These are phyloP conservation scores for Scenedesmus sp. DNA, from an alignment of 163 green algal genomes.

Conservation along the genomic window DNA sequence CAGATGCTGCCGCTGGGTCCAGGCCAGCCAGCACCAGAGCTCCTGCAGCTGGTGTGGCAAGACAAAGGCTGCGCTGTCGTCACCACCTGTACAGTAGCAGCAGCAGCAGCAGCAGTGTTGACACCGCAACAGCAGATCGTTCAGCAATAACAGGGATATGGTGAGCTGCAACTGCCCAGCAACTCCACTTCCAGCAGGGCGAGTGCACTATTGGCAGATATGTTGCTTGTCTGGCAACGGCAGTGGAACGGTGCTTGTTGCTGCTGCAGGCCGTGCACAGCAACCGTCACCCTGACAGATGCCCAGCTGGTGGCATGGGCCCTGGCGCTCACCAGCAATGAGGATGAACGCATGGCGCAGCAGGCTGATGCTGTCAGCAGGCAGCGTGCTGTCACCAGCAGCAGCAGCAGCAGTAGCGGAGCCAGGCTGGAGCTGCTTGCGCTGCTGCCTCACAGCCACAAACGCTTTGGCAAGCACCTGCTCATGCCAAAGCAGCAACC, in stretches of 20 bases:
- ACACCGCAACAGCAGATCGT: background rate
- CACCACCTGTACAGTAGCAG: slow-evolving; percentile 36
- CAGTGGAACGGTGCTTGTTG: background rate
- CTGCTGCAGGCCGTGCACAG: background rate
- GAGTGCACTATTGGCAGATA: no score
- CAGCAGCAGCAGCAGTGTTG: background rate
- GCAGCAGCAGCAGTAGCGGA: slow-evolving; percentile 38
- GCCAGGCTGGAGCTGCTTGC: background rate
- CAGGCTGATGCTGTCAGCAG: slow-evolving; percentile 69
- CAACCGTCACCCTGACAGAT: background rate
- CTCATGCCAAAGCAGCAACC: background rate
- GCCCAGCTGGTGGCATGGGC: background rate
- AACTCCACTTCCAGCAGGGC: no score
- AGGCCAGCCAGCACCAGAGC: slow-evolving; percentile 76
- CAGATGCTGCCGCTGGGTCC: slow-evolving; percentile 64
- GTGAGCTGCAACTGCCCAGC: no score
- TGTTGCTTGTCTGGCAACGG: no score
- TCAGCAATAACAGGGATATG: background rate
- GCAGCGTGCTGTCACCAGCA: slow-evolving; percentile 60
- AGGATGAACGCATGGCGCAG: slow-evolving; percentile 70
- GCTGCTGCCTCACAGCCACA: slow-evolving; percentile 12
- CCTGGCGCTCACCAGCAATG: slow-evolving; percentile 59
- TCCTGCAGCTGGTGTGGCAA: slow-evolving; percentile 73
- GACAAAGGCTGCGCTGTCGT: slow-evolving; percentile 59
- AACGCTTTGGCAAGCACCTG: slow-evolving; percentile 62